These are phyloP conservation scores for Ogataea corticis DNA, from an alignment of 805 yeast species.

Conservation along the genomic window DNA sequence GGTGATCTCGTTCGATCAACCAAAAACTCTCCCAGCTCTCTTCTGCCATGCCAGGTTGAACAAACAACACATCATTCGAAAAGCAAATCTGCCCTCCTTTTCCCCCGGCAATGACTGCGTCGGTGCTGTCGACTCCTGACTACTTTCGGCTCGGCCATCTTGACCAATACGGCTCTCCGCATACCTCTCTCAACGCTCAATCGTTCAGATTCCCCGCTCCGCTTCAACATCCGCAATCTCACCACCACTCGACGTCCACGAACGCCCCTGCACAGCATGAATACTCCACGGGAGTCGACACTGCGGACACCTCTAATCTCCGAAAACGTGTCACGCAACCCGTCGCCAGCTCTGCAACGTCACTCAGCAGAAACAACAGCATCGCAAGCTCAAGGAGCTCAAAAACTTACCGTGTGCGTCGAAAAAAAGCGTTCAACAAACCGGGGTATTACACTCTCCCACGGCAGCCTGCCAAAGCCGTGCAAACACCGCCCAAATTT, in stretches of 20 bases:
- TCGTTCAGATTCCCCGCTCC: no score
- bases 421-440: constrained; percentile 16
- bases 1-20: no score
- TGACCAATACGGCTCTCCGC: no score
- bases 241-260: no score
- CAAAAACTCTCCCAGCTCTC: no score
- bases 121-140: not conserved
- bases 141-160: no score
- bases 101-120: constrained; percentile 4
- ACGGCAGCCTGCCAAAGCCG: constrained; percentile 1
- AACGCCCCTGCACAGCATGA: not conserved
- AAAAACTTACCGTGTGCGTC: constrained; percentile 2
- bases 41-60: no score
- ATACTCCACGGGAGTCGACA: not conserved
- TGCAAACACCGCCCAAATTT: constrained; percentile 5
- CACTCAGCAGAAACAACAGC: constrained; percentile 6
- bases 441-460: constrained; percentile 16
- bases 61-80: no score
- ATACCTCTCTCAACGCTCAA: no score
- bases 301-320: no score
- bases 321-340: not conserved
- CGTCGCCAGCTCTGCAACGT: not conserved
- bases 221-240: no score
- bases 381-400: constrained; percentile 6
- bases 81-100: no score